A percentile compares a stretch with the other conserved stretches of the same genome.
Evolutionary conservation across 148 eudicot genomes (phyloP).

Genomic region (Spergularia marina): DNA sequence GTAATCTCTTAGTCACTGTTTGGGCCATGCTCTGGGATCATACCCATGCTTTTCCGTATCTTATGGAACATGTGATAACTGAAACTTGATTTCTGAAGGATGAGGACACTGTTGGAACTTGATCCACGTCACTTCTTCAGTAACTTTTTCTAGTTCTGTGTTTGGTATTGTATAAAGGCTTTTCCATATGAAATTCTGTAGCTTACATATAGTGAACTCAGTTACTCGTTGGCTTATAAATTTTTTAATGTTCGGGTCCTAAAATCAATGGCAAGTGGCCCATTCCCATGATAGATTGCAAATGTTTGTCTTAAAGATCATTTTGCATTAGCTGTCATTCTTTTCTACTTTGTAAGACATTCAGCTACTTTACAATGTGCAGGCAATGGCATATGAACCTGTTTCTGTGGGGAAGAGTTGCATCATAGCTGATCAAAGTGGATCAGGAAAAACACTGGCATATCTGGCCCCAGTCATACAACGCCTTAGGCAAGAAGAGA

Average conservation of each 20-base stretch:
- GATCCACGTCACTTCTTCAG: too few relatives aligned
- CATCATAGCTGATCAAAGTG: constrained; percentile 98
- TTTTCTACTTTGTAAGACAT: constrained; percentile 9
- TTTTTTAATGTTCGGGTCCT: not conserved
- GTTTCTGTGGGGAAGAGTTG: constrained; percentile 68
- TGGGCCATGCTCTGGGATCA: not conserved
- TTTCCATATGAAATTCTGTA: not conserved
- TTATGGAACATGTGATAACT: not conserved
- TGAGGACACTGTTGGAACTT: too few relatives aligned
- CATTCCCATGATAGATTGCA: not conserved
- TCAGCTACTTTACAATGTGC: constrained; percentile 24
- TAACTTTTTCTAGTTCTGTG: not conserved
- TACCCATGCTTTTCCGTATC: not conserved
- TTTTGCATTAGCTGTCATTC: not conserved
- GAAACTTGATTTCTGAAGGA: not conserved
- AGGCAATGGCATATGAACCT: constrained; percentile 85
- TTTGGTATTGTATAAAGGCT: not conserved
- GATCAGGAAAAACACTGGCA: constrained; percentile 96
- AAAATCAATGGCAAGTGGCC: not conserved
- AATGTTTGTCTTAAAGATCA: not conserved
- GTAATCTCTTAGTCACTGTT: not conserved
- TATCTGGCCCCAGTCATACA: constrained; percentile 86
- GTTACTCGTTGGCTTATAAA: not conserved
- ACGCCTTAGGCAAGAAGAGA: constrained; percentile 84
- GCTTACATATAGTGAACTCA: not conserved